These are phyloP conservation scores for Trametes polyzona DNA, from an alignment of 1,284 basidiomycete genomes.

Conservation along the genomic window DNA sequence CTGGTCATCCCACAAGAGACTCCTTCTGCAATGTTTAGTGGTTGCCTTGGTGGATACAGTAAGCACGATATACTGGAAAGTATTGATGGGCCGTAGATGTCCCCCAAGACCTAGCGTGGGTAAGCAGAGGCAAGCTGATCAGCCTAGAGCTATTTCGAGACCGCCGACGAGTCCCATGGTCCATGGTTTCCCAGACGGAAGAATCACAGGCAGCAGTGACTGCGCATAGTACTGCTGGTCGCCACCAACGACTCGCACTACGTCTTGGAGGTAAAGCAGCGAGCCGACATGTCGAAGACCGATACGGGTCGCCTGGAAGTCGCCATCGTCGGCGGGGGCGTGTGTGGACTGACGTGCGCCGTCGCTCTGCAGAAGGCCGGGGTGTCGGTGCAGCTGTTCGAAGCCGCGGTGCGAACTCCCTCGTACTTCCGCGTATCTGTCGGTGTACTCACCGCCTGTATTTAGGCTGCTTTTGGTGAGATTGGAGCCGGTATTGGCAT, in stretches of 20 bases:
- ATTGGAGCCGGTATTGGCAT: slow-evolving; percentile 58
- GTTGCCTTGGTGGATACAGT: no score
- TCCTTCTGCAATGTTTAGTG: no score
- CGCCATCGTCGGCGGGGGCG: slow-evolving; percentile 57
- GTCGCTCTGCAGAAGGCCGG: slow-evolving; percentile 47
- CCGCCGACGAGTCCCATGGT: no score
- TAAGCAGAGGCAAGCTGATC: no score
- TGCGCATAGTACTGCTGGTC: no score
- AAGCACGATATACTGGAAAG: no score
- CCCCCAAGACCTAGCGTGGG: no score
- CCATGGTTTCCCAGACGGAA: no score
- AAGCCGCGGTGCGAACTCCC: slow-evolving; percentile 44
- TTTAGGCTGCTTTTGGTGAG: slow-evolving; percentile 49
- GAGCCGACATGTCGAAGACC: background rate
- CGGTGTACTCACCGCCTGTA: background rate
- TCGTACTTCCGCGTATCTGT: background rate
- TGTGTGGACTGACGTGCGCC: slow-evolving; percentile 53
- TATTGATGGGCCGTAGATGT: no score
- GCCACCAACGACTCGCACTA: background rate
- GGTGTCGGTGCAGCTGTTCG: slow-evolving; percentile 52
- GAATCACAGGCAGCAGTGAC: no score
- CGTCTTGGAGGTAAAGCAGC: background rate
- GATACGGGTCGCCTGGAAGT: slow-evolving; percentile 46
- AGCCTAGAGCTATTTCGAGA: no score
- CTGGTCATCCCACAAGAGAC: no score